Conservation (phyloP, 75 land plant species). For the Adiantum capillusveneris region DNA sequence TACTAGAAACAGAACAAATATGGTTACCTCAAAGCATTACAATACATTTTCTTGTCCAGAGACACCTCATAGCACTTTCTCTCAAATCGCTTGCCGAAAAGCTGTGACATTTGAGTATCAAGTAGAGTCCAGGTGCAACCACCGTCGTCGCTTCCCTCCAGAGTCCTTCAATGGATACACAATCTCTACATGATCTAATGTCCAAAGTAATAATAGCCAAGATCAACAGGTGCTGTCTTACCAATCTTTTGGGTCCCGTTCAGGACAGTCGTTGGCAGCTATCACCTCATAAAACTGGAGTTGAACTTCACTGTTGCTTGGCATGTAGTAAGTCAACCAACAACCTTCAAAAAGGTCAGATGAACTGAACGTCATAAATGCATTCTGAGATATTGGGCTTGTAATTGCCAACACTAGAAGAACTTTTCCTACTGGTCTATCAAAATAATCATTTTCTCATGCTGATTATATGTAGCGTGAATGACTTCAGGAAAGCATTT, state of each 20-base stretch:
- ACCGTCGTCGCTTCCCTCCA: constrained; percentile 75
- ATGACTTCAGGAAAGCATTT: too few species aligned
- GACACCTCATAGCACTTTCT: constrained; percentile 40
- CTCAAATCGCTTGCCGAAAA: constrained; percentile 57
- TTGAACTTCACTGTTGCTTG: constrained; percentile 21
- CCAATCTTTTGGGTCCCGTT: constrained; percentile 89
- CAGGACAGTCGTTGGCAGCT: constrained; percentile 87
- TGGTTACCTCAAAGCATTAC: constrained; percentile 62
- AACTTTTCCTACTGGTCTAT: too few species aligned
- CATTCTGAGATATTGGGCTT: too few species aligned
- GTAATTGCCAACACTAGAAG: too few species aligned
- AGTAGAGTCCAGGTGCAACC: constrained; percentile 59
- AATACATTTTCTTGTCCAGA: constrained; percentile 11
- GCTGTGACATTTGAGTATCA: constrained; percentile 47
- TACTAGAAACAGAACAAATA: background rate
- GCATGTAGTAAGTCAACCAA: constrained; percentile 58
- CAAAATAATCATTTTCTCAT: too few species aligned
- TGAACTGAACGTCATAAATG: too few species aligned
- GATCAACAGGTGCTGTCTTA: too few species aligned
- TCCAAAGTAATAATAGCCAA: too few species aligned
- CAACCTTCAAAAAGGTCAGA: constrained; percentile 51
- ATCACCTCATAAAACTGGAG: constrained; percentile 61
- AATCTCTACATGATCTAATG: background rate
- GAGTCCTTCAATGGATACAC: constrained; percentile 33
- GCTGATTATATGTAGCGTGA: too few species aligned